phyloP scores from a whole-genome alignment of 2,329 filamentous ascomycete species.

The Cordyceps cicadae region DNA sequence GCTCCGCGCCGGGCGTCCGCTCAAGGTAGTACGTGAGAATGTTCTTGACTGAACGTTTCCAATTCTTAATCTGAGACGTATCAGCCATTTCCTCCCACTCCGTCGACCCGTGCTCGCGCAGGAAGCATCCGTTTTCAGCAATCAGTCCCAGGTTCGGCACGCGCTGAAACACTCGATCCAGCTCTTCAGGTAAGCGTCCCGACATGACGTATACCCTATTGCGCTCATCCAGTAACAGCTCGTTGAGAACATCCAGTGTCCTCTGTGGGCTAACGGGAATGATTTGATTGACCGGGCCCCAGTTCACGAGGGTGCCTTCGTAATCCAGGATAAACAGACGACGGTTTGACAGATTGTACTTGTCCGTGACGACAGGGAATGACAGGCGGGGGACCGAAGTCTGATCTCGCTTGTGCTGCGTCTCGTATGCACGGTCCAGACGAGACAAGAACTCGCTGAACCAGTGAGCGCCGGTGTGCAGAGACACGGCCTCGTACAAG shows the following conservation, averaged over 20 bases:
- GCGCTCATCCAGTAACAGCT: constrained; percentile 67
- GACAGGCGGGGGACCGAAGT: constrained; percentile 81
- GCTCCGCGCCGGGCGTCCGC: constrained; percentile 75
- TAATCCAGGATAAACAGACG: constrained; percentile 89
- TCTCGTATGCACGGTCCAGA: constrained; percentile 68
- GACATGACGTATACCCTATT: constrained; percentile 96
- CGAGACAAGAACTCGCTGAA: constrained; percentile 64
- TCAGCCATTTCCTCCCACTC: constrained; percentile 76
- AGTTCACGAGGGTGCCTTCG: constrained; percentile 83
- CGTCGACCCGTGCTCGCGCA: constrained; percentile 60
- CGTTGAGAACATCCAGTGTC: constrained; percentile 73
- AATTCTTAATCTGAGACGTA: constrained; percentile 57
- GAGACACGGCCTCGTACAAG: constrained; percentile 64
- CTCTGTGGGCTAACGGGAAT: constrained; percentile 78
- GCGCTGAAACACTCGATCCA: constrained; percentile 76
- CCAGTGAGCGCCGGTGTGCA: constrained; percentile 82
- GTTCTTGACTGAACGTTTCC: constrained; percentile 75
- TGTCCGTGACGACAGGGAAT: constrained; percentile 51
- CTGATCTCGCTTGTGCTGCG: constrained; percentile 77
- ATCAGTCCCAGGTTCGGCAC: constrained; percentile 82
- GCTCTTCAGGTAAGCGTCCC: constrained; percentile 74
- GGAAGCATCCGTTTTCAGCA: constrained; percentile 89
- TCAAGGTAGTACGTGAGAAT: constrained; percentile 88
- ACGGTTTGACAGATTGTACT: constrained; percentile 57
- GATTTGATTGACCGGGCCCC: constrained; percentile 75